phyloP scores from a whole-genome alignment of 495 filamentous ascomycete species.

The Neurospora terricola region DNA sequence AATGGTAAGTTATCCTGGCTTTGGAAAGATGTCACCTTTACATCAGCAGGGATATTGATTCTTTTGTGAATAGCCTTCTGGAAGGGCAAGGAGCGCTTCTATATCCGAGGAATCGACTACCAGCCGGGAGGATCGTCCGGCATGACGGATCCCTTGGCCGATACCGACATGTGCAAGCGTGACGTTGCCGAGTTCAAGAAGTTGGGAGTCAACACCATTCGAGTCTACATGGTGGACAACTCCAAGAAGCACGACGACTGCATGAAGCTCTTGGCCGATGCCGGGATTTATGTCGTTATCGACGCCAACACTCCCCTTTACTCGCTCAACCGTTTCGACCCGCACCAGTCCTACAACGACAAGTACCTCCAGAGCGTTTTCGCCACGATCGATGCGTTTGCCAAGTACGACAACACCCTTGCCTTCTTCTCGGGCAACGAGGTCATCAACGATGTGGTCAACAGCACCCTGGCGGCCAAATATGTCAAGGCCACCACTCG shows the following conservation, averaged over 20 bases:
- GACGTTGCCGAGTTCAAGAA: slow-evolving; percentile 79
- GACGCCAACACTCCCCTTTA: slow-evolving; percentile 55
- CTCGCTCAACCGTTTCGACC: slow-evolving; percentile 73
- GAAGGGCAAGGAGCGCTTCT: slow-evolving; percentile 73
- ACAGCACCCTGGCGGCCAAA: slow-evolving; percentile 63
- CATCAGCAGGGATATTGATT: not conserved
- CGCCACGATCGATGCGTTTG: slow-evolving; percentile 82
- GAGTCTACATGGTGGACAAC: slow-evolving; percentile 91
- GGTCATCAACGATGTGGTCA: slow-evolving; percentile 72
- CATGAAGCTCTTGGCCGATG: slow-evolving; percentile 71
- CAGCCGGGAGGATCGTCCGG: slow-evolving; percentile 83
- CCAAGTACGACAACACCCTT: slow-evolving; percentile 78
- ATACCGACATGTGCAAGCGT: slow-evolving; percentile 59
- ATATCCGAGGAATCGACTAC: slow-evolving; percentile 91
- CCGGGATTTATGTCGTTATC: slow-evolving; percentile 85
- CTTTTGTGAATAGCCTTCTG: slow-evolving; percentile 59
- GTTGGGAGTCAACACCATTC: slow-evolving; percentile 82
- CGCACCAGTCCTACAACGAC: slow-evolving; percentile 73
- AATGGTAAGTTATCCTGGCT: slow-evolving; percentile 27
- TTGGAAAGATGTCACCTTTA: not conserved
- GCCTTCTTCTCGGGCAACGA: slow-evolving; percentile 97
- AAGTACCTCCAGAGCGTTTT: slow-evolving; percentile 88
- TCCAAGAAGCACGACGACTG: slow-evolving; percentile 71
- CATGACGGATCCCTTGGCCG: slow-evolving; percentile 69
- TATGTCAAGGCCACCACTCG: slow-evolving; percentile 91